Percentiles rank a stretch among this genome's conserved stretches.
Evolutionary conservation across 495 filamentous ascomycete genomes (phyloP).

Genomic region (Diplogelasinospora grovesii): DNA sequence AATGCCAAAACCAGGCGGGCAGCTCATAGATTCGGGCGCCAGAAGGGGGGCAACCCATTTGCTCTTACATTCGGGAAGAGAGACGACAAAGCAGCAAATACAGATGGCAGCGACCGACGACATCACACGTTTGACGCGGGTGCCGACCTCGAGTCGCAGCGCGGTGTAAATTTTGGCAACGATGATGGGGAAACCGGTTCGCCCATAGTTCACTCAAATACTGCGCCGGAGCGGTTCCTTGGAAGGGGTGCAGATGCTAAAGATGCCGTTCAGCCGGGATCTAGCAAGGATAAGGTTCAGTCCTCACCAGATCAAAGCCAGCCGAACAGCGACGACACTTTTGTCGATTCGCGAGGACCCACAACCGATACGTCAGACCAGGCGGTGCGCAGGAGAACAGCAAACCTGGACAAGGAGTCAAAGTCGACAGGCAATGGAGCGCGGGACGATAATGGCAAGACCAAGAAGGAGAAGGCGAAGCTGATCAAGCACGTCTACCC

Average conservation of each 20-base stretch:
- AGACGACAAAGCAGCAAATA: too few relatives aligned
- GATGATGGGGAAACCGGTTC: constrained; percentile 2
- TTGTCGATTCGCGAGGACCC: background rate
- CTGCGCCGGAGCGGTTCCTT: constrained; percentile 5
- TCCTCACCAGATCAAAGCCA: constrained; percentile 7
- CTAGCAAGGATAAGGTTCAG: constrained; percentile 3
- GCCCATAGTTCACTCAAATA: constrained; percentile 9
- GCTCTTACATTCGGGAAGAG: constrained; percentile 18
- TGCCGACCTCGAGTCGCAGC: constrained; percentile 1
- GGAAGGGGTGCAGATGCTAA: background rate
- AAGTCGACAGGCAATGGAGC: too few relatives aligned
- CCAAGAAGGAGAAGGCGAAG: constrained; percentile 21
- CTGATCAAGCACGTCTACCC: constrained; percentile 38
- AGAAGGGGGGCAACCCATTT: constrained; percentile 27
- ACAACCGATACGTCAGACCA: background rate
- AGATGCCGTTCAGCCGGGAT: too few relatives aligned
- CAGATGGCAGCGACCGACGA: background rate
- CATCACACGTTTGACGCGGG: constrained; percentile 9
- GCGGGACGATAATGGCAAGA: background rate
- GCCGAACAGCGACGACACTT: constrained; percentile 7
- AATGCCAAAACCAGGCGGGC: constrained; percentile 24
- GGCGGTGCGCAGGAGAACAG: constrained; percentile 3
- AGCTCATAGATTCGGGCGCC: constrained; percentile 26
- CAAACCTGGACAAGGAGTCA: background rate
- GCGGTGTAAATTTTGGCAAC: background rate